Evolutionary conservation across 345 rosid species (phyloP), one percentile per base, ranked within the genome.

Genomic region (Gossypium australe): DNA sequence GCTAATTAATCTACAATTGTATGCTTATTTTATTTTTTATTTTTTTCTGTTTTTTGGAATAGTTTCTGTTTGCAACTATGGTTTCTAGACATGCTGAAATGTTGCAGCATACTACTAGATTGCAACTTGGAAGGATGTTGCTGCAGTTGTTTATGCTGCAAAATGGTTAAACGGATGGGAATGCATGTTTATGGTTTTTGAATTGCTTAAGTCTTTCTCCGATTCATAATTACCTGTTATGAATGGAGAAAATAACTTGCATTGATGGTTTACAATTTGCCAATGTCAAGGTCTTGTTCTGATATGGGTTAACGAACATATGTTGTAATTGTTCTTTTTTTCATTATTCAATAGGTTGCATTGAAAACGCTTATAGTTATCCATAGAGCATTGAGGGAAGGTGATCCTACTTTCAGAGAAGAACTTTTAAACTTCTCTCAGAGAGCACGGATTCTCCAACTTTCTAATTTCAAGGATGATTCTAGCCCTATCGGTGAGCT

Each of bases 391-490:
- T 60, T 92, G 77, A 93, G 98, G 78, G 99, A 96, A 69, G 98
- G 99, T 41, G 97, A 96, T 86, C 97, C 97, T 18, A 90, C 97
- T 11, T 92, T 92, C 78, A 86, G 94, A 85, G 99, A 92, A 82
- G 98, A 96, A 78, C 74, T 96, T 57, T 74, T 93, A 77, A 90
- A 85, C 63, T 91, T 87, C 75, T 92, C 98, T 3, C 93, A 85
- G 78, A 89, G 94, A 85, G 97, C 90, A 44, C 87, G 89, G 25
- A 90, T 96, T 80, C 87, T 96, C 73, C 97, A 93, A 24, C 93
- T 96, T 74, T 92, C 98, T 59, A 92, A 90, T 80, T 93, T 96
- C 77, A 96, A 96, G 85, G 99, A 96, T 86, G 98, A 93, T 84
- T 96, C 99, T 38, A 93, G 97, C 76, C 98, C 99, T 25, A 86